Evolutionary conservation across 306 rosid species (phyloP).

Genomic region (Oemleria cerasiformis): DNA sequence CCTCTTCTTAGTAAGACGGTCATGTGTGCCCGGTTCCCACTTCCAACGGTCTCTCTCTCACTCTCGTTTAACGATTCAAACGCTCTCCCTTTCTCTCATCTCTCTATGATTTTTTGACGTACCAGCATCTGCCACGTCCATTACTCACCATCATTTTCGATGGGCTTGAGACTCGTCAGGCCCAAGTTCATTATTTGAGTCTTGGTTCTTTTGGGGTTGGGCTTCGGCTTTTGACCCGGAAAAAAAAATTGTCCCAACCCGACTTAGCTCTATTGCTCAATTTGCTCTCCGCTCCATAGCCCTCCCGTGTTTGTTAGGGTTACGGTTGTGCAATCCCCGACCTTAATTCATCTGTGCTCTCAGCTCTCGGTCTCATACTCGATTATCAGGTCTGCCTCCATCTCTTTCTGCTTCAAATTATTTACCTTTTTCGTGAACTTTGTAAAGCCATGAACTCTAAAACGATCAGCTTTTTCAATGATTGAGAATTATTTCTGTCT

Average conservation of each 20-base stretch:
- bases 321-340: neutral
- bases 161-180: neutral
- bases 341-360: neutral
- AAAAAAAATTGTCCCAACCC: neutral
- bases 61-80: slow-evolving; percentile 19
- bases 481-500: neutral
- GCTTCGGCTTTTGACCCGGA: neutral
- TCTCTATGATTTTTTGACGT: slow-evolving; percentile 19
- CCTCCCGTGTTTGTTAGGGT: neutral
- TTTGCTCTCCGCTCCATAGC: neutral
- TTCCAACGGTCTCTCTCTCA: slow-evolving; percentile 33
- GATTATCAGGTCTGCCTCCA: neutral
- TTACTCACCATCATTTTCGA: neutral
- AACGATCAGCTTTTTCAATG: neutral
- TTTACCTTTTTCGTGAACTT: neutral
- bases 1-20: neutral
- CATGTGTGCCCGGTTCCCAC: slow-evolving; percentile 32
- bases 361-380: neutral
- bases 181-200: neutral
- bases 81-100: neutral
- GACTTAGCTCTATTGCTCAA: neutral
- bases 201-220: neutral
- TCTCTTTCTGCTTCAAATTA: neutral
- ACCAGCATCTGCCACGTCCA: slow-evolving; percentile 27
- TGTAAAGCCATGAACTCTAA: neutral